Evolutionary conservation across 495 filamentous ascomycete genomes (phyloP), one percentile per base, ranked within the genome.

Genomic region (Penicillium psychrofluorescens): DNA sequence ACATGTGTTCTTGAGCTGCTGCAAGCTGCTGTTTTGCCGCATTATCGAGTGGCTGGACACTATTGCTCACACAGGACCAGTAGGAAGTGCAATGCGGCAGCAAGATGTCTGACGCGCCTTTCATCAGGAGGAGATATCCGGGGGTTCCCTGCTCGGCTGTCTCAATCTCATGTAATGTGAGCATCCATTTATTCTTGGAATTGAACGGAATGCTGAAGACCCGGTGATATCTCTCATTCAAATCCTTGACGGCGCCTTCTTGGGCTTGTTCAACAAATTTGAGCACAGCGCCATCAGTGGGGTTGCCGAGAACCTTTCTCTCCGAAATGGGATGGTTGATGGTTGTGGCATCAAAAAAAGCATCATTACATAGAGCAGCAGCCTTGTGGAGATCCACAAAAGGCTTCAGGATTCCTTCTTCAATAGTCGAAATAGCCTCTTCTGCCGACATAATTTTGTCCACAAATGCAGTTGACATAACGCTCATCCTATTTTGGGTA

Each of bases 141-240:
- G 2, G 2, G 22, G 3, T 22, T 22, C 22, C 22, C 6, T 0
- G 22, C 11, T 45, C 40, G 13, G 36, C 15, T 9, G 28, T 11
- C 15, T 22, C 33, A 1, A 52, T 55, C 12, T 54, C 46, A 14
- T 43, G 44, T 28, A 64, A 58, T 38, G 60, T 68, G 9, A 66
- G 49, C 66, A 70, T 70, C 63, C 64, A 88, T 55, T 88, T 90
- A 55, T 86, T 87, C 66, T 86, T 86, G 53, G 77, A 82, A 57
- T 88, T 90, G 64, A 90, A 88, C 0, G 79, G 79, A 7, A 87
- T 63, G 47, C 85, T 75, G 58, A 78, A 84, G 6, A 77, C 69
- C 35, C 76, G 78, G 33, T 74, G 70, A 71, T 77, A 83, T 15
- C 41, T 35, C 11, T 43, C 46, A 2, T 22, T 22, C 22, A 62